phyloP scores from a whole-genome alignment of 2,329 filamentous ascomycete species.

The Mariannaea sp. region DNA sequence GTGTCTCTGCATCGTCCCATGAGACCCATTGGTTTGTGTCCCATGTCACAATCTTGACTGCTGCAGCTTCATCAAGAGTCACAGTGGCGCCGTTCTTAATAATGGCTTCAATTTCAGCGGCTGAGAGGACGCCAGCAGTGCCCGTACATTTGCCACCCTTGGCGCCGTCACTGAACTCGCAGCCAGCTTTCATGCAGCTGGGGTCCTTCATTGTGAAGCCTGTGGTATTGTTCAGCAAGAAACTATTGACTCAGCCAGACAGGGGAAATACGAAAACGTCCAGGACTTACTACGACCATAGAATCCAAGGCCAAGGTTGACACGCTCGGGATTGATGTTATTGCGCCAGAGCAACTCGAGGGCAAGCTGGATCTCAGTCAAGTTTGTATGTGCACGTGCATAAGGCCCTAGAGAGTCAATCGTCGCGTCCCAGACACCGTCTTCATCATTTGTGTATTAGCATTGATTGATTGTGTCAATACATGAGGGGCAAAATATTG shows the following conservation, averaged over 20 bases:
- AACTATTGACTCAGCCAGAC: constrained; percentile 10
- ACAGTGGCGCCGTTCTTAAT: constrained; percentile 5
- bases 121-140: background rate
- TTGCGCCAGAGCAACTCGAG: constrained; percentile 55
- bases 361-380: constrained; percentile 49
- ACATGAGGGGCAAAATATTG: no score
- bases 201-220: no score
- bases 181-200: no score
- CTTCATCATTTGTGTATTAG: background rate
- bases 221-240: constrained; percentile 29
- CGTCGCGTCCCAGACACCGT: constrained; percentile 47
- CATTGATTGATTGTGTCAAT: background rate
- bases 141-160: background rate
- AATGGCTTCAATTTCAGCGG: constrained; percentile 36
- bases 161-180: no score
- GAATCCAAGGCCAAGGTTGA: constrained; percentile 51
- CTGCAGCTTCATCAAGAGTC: constrained; percentile 30
- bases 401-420: constrained; percentile 34
- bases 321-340: constrained; percentile 46
- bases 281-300: no score
- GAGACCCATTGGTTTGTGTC: background rate
- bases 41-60: constrained; percentile 37
- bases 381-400: no score
- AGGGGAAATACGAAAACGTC: no score
- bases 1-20: background rate